Percentiles rank a stretch among this genome's conserved stretches.
Conservation (phyloP, 176 grass and related monocot genomes). For the Oryza glumipatula region DNA sequence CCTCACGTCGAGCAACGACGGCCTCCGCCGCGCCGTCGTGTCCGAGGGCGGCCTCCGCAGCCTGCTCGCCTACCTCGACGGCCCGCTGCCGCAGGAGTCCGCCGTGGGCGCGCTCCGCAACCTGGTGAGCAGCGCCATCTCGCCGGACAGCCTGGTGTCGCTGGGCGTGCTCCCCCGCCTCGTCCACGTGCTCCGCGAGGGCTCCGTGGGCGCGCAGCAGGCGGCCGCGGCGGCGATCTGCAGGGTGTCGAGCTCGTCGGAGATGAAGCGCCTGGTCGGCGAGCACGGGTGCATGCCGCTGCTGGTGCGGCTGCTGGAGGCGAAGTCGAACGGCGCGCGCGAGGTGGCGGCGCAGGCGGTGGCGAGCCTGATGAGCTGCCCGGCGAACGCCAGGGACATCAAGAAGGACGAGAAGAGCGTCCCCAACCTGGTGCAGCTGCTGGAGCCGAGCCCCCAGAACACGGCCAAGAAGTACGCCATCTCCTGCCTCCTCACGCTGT, state of each 20-base stretch:
- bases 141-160: constrained; percentile 68
- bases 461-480: constrained; percentile 99
- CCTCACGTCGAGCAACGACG: constrained; percentile 76
- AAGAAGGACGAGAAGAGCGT: constrained; percentile 98
- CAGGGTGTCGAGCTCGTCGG: constrained; percentile 67
- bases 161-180: constrained; percentile 82
- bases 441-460: constrained; percentile 82
- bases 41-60: constrained; percentile 83
- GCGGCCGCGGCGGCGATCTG: constrained; percentile 63
- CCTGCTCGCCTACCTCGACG: constrained; percentile 79
- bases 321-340: constrained; percentile 69
- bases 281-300: constrained; percentile 76
- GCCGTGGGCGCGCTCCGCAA: constrained; percentile 81
- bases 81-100: constrained; percentile 72
- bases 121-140: constrained; percentile 58
- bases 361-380: constrained; percentile 74
- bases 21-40: constrained; percentile 67
- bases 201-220: constrained; percentile 85
- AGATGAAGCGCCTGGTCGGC: constrained; percentile 82
- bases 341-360: constrained; percentile 88
- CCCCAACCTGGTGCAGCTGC: constrained; percentile 94
- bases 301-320: constrained; percentile 79
- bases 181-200: constrained; percentile 75
- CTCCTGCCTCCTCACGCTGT: constrained; percentile 68
- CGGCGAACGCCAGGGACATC: constrained; percentile 61